Percentiles rank a stretch among this genome's conserved stretches.
These are phyloP conservation scores for Chlorella sorokiniana DNA, from an alignment of 139 green algal species.

Conservation along the genomic window DNA sequence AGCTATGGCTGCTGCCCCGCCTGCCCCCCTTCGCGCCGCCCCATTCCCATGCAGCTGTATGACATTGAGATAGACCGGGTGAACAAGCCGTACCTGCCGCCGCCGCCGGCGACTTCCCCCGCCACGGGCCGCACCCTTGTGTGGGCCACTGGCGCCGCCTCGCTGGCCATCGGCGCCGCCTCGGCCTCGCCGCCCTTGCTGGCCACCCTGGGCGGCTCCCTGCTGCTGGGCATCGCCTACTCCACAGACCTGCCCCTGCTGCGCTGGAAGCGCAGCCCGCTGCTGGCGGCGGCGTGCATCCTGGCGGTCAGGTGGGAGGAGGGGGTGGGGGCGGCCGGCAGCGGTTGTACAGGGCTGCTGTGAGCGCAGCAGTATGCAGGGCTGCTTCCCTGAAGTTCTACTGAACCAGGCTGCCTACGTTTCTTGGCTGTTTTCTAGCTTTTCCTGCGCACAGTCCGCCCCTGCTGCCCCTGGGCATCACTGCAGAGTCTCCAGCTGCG, in stretches of 20 bases:
- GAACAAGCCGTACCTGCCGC: slow-evolving; percentile 98
- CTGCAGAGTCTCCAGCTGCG: not conserved
- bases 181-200: slow-evolving; percentile 67
- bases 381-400: not conserved
- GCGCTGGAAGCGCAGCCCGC: slow-evolving; percentile 90
- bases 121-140: slow-evolving; percentile 39
- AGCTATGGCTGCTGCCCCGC: not conserved
- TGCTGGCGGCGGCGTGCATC: slow-evolving; percentile 86
- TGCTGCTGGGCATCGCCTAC: slow-evolving; percentile 89
- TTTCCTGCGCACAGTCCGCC: no score
- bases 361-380: not conserved
- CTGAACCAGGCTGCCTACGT: no score
- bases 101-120: slow-evolving; percentile 87
- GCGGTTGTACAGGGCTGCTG: not conserved
- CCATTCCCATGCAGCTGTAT: slow-evolving; percentile 26
- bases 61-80: slow-evolving; percentile 65
- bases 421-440: no score
- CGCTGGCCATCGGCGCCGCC: slow-evolving; percentile 48
- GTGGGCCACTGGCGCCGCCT: slow-evolving; percentile 14
- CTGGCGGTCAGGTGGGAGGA: slow-evolving; percentile 66
- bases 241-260: slow-evolving; percentile 87
- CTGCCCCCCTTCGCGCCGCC: not conserved
- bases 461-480: not conserved
- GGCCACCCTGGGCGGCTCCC: slow-evolving; percentile 70
- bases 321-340: not conserved